Percentiles rank a stretch among this genome's conserved stretches.
phyloP scores from a whole-genome alignment of 2,329 filamentous ascomycete species.

The Emmonsia crescens region DNA sequence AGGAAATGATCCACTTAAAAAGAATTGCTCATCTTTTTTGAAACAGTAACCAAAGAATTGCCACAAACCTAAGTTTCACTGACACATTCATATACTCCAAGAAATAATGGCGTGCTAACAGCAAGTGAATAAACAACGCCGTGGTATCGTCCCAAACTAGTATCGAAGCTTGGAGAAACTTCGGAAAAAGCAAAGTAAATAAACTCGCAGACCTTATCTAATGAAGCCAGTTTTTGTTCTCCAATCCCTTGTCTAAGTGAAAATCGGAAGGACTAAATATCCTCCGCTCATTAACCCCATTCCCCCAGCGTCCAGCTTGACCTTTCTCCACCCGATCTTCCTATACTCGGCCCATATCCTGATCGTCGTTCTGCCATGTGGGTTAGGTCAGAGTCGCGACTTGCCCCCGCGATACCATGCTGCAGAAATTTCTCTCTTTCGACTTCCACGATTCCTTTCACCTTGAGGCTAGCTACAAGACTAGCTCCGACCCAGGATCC shows the following conservation, averaged over 20 bases:
- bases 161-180: neutral
- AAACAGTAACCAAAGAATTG: neutral
- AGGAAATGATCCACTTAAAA: neutral
- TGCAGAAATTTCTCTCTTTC: constrained; percentile 53
- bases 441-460: constrained; percentile 52
- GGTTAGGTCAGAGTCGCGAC: constrained; percentile 29
- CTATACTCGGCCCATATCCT: constrained; percentile 19
- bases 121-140: neutral
- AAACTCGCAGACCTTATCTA: neutral
- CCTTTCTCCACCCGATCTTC: constrained; percentile 30
- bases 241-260: neutral
- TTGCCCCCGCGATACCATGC: constrained; percentile 38
- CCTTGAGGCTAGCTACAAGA: constrained; percentile 47
- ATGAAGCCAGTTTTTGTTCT: neutral
- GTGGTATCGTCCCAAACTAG: neutral
- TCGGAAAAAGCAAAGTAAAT: neutral
- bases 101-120: neutral
- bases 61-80: neutral
- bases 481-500: constrained; percentile 57
- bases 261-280: neutral
- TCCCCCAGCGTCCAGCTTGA: constrained; percentile 41
- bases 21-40: neutral
- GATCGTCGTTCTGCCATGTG: constrained; percentile 29
- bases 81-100: neutral
- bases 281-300: constrained; percentile 23